Conservation (phyloP, 257 asterid species). For the Cynanchum wilfordii region DNA sequence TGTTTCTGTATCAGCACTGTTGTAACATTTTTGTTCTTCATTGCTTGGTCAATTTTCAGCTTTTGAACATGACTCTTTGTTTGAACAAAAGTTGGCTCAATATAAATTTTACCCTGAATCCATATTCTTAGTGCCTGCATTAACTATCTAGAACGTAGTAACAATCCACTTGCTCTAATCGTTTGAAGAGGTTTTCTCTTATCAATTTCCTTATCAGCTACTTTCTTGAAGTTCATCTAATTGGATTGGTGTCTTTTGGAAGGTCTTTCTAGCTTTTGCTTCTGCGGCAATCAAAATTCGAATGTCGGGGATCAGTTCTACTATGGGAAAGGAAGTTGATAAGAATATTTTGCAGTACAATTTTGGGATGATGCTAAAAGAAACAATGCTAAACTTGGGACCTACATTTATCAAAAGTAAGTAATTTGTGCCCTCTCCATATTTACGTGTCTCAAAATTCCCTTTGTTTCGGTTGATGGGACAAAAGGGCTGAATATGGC, state of each 20-base stretch:
- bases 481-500: neutral
- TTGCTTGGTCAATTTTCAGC: neutral
- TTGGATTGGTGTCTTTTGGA: constrained; percentile 33
- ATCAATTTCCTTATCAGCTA: constrained; percentile 4
- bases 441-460: constrained; percentile 7
- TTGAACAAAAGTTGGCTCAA: neutral
- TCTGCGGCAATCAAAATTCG: constrained; percentile 69
- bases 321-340: constrained; percentile 36
- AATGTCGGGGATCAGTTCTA: constrained; percentile 48
- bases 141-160: neutral
- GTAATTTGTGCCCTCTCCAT: constrained; percentile 6
- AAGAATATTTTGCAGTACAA: constrained; percentile 44
- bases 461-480: constrained; percentile 13
- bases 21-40: neutral
- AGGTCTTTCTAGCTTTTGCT: constrained; percentile 82
- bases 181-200: neutral
- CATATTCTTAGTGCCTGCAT: neutral
- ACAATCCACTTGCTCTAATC: neutral
- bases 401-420: constrained; percentile 95
- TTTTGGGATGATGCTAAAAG: constrained; percentile 73
- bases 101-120: neutral
- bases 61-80: neutral
- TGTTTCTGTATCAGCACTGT: constrained; percentile 6
- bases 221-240: constrained; percentile 25
- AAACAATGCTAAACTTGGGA: constrained; percentile 83